Percentiles rank a stretch among this genome's conserved stretches.
Conservation (phyloP, 2,329 filamentous ascomycete genomes). For the Sporothrix euskadiensis region DNA sequence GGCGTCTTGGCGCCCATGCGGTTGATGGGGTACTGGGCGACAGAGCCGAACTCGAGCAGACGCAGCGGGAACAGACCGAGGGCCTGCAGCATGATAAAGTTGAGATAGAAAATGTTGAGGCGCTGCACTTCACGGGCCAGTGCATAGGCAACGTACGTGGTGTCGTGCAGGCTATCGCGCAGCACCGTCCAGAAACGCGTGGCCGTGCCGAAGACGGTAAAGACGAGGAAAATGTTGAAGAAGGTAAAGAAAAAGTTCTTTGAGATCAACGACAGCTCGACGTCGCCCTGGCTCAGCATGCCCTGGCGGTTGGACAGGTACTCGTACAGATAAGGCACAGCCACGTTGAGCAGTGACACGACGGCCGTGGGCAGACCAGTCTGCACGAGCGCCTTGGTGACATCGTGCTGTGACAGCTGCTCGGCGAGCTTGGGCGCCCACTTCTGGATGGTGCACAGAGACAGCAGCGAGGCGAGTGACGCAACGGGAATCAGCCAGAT, state of each 20-base stretch:
- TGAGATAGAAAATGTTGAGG: conserved; percentile 83
- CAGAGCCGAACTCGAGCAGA: conserved; percentile 83
- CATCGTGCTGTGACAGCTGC: conserved; percentile 65
- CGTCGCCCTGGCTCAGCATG: conserved; percentile 90
- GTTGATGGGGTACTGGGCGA: conserved; percentile 79
- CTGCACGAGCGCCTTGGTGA: conserved; percentile 75
- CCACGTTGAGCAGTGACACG: conserved; percentile 82
- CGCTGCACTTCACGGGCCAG: conserved; percentile 74
- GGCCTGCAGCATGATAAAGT: conserved; percentile 90
- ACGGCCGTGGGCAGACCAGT: conserved; percentile 84
- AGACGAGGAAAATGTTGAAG: conserved; percentile 97
- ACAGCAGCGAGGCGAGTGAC: conserved; percentile 75
- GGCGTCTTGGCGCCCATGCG: conserved; percentile 81
- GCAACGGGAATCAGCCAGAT: conserved; percentile 86
- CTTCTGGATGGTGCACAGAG: conserved; percentile 74
- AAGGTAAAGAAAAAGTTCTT: conserved; percentile 99
- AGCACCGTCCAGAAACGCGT: conserved; percentile 71
- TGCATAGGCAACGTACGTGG: conserved; percentile 71
- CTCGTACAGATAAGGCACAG: conserved; percentile 92
- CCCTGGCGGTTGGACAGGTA: conserved; percentile 89
- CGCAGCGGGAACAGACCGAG: conserved; percentile 93
- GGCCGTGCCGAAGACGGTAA: conserved; percentile 83
- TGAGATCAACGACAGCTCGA: conserved; percentile 91
- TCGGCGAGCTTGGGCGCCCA: conserved; percentile 70
- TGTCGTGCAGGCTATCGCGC: conserved; percentile 73